A percentile compares a stretch with the other conserved stretches of the same genome.
Conservation (phyloP, 1,284 basidiomycete species). For the Apiotrichum domesticum region DNA sequence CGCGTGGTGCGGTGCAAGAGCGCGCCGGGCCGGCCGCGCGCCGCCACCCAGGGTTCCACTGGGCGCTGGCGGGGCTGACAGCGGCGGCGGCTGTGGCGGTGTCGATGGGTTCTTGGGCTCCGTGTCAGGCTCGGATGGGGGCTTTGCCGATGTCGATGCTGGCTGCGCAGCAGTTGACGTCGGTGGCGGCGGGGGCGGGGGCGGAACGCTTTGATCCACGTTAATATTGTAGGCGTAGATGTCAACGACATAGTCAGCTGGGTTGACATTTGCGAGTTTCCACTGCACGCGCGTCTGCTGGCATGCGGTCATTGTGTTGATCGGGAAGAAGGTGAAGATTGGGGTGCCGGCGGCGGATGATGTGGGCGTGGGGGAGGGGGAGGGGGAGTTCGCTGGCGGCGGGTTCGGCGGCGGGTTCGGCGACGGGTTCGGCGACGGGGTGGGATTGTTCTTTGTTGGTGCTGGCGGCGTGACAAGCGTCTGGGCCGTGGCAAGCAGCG, state of each 20-base stretch:
- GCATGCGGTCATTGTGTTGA: constrained; percentile 23
- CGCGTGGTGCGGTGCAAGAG: not conserved
- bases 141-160: not conserved
- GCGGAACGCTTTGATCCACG: constrained; percentile 10
- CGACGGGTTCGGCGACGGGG: not conserved
- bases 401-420: not conserved
- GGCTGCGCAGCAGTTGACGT: not conserved
- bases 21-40: not conserved
- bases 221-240: constrained; percentile 26
- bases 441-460: not conserved
- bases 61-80: not conserved
- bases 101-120: no score
- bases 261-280: not conserved
- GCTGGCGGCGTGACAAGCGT: not conserved
- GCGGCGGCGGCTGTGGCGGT: not conserved
- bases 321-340: not conserved
- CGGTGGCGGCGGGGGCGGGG: not conserved
- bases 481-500: not conserved
- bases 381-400: not conserved
- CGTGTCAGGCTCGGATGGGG: not conserved
- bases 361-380: not conserved
- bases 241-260: constrained; percentile 18
- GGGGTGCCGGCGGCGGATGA: not conserved
- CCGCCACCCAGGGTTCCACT: not conserved
- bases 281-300: not conserved